A percentile compares a stretch with the other conserved stretches of the same genome.
These are phyloP conservation scores for Powellomyces hirtus DNA, from an alignment of 192 early-diverging fungal species.

Conservation along the genomic window DNA sequence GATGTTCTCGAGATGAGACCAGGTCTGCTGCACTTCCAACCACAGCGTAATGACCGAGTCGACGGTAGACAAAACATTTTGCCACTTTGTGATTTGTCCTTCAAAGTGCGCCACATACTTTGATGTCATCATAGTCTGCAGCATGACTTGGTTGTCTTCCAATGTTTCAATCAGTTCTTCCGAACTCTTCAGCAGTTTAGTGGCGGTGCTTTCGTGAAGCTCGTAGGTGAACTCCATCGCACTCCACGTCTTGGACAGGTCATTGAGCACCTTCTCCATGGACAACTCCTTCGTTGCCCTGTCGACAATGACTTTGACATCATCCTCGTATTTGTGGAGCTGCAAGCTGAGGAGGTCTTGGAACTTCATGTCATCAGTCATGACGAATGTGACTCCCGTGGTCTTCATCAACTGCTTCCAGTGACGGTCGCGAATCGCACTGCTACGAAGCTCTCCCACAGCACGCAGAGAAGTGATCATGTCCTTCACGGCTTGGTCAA, in stretches of 20 bases:
- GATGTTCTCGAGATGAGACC: slow-evolving; percentile 66
- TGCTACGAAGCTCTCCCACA: slow-evolving; percentile 64
- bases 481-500: slow-evolving; percentile 67
- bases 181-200: slow-evolving; percentile 49
- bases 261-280: slow-evolving; percentile 70
- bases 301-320: slow-evolving; percentile 66
- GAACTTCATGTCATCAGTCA: slow-evolving; percentile 68
- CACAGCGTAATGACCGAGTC: slow-evolving; percentile 57
- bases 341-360: slow-evolving; percentile 61
- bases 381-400: slow-evolving; percentile 62
- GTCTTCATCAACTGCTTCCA: slow-evolving; percentile 73
- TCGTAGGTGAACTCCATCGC: slow-evolving; percentile 68
- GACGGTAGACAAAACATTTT: slow-evolving; percentile 58
- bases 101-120: slow-evolving; percentile 68
- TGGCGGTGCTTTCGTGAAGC: slow-evolving; percentile 53
- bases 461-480: slow-evolving; percentile 63
- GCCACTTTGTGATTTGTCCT: slow-evolving; percentile 64
- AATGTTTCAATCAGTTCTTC: slow-evolving; percentile 66
- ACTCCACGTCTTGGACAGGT: slow-evolving; percentile 60
- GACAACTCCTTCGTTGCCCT: slow-evolving; percentile 63
- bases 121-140: slow-evolving; percentile 67
- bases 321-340: slow-evolving; percentile 65
- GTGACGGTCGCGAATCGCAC: slow-evolving; percentile 63
- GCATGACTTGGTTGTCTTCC: slow-evolving; percentile 69
- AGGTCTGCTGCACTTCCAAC: slow-evolving; percentile 67